Evolutionary conservation across 352 stramenopile species (phyloP), one percentile per base, ranked within the genome.

Genomic region (Globisporangium parvum): DNA sequence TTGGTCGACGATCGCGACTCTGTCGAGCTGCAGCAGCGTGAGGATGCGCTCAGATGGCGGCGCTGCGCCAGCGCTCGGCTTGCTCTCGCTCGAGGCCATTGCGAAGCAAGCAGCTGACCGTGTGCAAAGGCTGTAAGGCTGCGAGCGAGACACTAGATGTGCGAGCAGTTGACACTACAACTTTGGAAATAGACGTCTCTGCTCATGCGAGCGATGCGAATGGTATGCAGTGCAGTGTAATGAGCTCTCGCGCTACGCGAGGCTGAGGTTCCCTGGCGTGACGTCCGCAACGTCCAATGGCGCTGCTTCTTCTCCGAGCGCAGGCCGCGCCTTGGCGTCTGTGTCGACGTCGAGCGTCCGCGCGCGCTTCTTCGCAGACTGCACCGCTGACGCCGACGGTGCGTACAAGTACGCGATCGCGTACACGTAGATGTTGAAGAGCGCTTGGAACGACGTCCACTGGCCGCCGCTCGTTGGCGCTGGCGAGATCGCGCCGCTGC

Each of bases 341-440:
- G 57, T 37, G 26, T 62, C 49, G 10, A 51, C 62, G 2, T 51
- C 56, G 26, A 65, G 21, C 14, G 21, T 47, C 15, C 46, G 35
- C 44, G 60, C 52, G 21, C 63, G 60, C 15, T 73, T 62, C 26
- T 67, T 70, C 8, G 69, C 54, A 6, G 49, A 57, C 6, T 59
- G 52, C 18, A 86, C 57, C 14, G 73, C 68, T 15, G 69, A 64
- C 0, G 69, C 55, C 0, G 75, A 86, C 33, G 75, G 73, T 15
- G 73, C 73, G 54, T 81, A 81, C 44, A 86, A 47, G 46, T 83
- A 87, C 65, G 72, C 70, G 53, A 87, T 52, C 20, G 56, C 70
- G 59, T 67, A 81, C 18, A 87, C 63, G 62, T 87, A 87, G 8
- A 87, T 31, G 40, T 87, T 87, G 59, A 85, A 85, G 33, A 87